Evolutionary conservation across 345 rosid genomes (phyloP).

Genomic region (Lumnitzera racemosa): DNA sequence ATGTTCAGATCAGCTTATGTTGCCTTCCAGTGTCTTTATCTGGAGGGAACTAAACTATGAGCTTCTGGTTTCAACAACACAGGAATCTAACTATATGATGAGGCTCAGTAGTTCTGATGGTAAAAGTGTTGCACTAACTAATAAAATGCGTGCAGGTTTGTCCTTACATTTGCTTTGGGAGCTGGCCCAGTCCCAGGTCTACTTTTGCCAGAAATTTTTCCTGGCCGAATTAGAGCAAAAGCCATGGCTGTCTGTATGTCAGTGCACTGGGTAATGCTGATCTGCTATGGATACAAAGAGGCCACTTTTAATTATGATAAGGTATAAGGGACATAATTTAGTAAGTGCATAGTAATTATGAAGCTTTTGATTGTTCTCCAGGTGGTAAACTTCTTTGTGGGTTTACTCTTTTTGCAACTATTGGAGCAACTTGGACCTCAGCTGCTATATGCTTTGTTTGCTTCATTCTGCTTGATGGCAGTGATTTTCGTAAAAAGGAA

Average conservation of each 20-base stretch:
- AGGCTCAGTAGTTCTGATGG: neutral
- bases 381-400: slow-evolving; percentile 97
- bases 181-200: slow-evolving; percentile 98
- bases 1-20: too few species aligned
- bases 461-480: slow-evolving; percentile 69
- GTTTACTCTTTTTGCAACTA: slow-evolving; percentile 78
- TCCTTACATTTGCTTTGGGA: slow-evolving; percentile 83
- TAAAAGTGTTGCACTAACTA: slow-evolving; percentile 3
- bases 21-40: too few species aligned
- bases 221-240: slow-evolving; percentile 85
- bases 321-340: too few species aligned
- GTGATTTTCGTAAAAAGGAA: slow-evolving; percentile 77
- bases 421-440: slow-evolving; percentile 76
- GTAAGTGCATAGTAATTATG: neutral
- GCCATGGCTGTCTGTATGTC: slow-evolving; percentile 98
- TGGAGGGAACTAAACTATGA: too few species aligned
- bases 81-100: too few species aligned
- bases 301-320: neutral
- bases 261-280: slow-evolving; percentile 83
- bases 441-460: slow-evolving; percentile 70
- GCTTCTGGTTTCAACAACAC: too few species aligned
- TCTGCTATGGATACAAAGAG: neutral
- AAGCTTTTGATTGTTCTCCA: slow-evolving; percentile 13
- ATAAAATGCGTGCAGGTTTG: slow-evolving; percentile 53
- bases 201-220: slow-evolving; percentile 91